These are phyloP conservation scores for Penicillium manginii DNA, from an alignment of 495 filamentous ascomycete genomes.

Conservation along the genomic window DNA sequence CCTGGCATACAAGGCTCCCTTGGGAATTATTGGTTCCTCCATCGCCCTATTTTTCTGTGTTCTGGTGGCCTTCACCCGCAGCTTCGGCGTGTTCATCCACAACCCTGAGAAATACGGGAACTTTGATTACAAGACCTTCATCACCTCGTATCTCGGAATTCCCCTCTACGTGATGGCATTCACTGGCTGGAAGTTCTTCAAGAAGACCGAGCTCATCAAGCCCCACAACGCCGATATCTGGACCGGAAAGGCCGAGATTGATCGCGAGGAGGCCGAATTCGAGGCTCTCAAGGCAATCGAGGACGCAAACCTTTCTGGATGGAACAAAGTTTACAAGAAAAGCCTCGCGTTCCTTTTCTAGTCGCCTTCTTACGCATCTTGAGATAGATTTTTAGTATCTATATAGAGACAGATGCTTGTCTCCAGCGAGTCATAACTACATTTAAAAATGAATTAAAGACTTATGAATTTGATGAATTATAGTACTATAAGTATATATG, in stretches of 20 bases:
- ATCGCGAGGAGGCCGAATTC: constrained; percentile 73
- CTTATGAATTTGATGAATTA: background rate
- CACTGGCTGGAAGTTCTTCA: constrained; percentile 68
- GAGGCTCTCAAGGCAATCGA: constrained; percentile 56
- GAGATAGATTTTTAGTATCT: background rate
- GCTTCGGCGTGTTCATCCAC: constrained; percentile 71
- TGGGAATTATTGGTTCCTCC: constrained; percentile 70
- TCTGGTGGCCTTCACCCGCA: constrained; percentile 76
- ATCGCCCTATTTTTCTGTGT: constrained; percentile 68
- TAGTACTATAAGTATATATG: too few species aligned
- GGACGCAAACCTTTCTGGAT: constrained; percentile 39
- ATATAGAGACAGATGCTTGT: too few species aligned
- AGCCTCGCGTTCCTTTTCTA: constrained; percentile 72
- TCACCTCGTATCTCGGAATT: constrained; percentile 83
- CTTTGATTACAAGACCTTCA: constrained; percentile 73
- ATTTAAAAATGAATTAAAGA: background rate
- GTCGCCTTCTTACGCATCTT: background rate
- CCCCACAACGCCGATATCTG: constrained; percentile 69
- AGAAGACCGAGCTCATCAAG: constrained; percentile 53
- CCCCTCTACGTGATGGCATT: constrained; percentile 75
- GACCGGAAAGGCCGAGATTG: constrained; percentile 72
- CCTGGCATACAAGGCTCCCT: constrained; percentile 73
- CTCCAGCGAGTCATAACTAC: background rate
- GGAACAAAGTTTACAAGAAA: constrained; percentile 59
- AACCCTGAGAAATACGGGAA: constrained; percentile 49